phyloP scores from a whole-genome alignment of 2,329 filamentous ascomycete species.

The Cercospora citrullina region DNA sequence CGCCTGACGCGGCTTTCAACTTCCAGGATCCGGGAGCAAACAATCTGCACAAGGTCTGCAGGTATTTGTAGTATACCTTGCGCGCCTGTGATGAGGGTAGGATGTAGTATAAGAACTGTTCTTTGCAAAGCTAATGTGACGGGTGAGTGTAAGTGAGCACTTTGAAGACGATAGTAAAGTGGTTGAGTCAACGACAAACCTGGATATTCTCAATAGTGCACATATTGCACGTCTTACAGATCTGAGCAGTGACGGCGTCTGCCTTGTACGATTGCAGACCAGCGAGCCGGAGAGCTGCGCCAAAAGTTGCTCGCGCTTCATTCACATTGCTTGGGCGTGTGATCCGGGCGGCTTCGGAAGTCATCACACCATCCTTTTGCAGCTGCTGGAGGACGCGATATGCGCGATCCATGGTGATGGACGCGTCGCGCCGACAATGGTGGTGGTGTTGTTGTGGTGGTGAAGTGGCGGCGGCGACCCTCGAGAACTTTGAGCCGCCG shows the following conservation, averaged over 20 bases:
- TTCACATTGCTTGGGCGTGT: background rate
- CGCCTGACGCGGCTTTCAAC: background rate
- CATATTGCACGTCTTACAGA: constrained; percentile 26
- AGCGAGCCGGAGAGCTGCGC: background rate
- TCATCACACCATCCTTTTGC: background rate
- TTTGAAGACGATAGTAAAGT: background rate
- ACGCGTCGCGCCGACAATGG: background rate
- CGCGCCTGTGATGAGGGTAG: constrained; percentile 17
- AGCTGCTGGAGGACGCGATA: background rate
- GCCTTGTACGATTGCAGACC: background rate
- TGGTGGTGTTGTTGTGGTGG: background rate
- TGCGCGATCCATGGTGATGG: background rate
- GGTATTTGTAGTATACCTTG: constrained; percentile 23
- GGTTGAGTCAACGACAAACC: constrained; percentile 25
- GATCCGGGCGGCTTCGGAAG: background rate
- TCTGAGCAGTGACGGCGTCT: constrained; percentile 1
- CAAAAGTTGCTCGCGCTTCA: background rate
- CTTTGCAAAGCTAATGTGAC: constrained; percentile 27
- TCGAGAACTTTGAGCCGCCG: background rate
- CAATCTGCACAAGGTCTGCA: constrained; percentile 22
- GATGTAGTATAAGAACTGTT: constrained; percentile 24
- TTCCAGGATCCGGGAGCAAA: constrained; percentile 5
- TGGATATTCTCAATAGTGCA: constrained; percentile 29
- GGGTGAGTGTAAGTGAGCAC: constrained; percentile 23
- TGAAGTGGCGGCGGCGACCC: background rate